Conservation (phyloP, 139 green algal species). For the Chlamydomonas asymmetrica region DNA sequence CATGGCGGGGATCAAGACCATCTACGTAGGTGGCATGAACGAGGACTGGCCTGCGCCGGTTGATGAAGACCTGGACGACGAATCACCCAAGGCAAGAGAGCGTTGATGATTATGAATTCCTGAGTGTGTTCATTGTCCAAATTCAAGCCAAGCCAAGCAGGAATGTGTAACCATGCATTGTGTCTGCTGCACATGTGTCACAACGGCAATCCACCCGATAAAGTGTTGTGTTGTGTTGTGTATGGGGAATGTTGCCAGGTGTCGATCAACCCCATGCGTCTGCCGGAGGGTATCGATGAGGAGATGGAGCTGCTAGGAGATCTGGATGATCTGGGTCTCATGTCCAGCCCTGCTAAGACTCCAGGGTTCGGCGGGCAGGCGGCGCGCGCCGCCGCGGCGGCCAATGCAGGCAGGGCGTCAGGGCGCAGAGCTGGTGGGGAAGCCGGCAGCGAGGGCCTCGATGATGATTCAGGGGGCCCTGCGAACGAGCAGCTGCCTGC, state of each 20-base stretch:
- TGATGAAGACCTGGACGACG: neutral
- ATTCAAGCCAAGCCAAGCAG: too few species aligned
- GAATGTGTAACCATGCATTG: too few species aligned
- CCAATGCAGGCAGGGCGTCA: neutral
- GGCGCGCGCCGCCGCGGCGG: neutral
- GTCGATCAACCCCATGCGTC: conserved; percentile 55
- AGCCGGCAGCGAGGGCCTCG: conserved; percentile 11
- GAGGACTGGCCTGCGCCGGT: conserved; percentile 64
- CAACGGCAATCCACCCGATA: too few species aligned
- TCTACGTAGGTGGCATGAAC: conserved; percentile 72
- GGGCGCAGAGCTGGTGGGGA: neutral
- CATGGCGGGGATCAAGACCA: conserved; percentile 57
- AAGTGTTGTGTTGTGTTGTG: conserved; percentile 6
- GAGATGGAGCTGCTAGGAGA: conserved; percentile 28
- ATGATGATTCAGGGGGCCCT: too few species aligned
- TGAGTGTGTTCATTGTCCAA: neutral
- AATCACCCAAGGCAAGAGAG: too few species aligned
- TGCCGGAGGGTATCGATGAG: conserved; percentile 52
- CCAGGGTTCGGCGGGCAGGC: neutral
- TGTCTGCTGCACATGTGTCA: too few species aligned
- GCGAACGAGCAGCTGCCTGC: neutral
- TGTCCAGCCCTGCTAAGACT: conserved; percentile 14
- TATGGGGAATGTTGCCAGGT: too few species aligned
- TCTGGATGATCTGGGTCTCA: neutral
- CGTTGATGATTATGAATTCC: neutral